These are phyloP conservation scores for Ilyonectria sp. DNA, from an alignment of 2,329 filamentous ascomycete genomes.

Conservation along the genomic window DNA sequence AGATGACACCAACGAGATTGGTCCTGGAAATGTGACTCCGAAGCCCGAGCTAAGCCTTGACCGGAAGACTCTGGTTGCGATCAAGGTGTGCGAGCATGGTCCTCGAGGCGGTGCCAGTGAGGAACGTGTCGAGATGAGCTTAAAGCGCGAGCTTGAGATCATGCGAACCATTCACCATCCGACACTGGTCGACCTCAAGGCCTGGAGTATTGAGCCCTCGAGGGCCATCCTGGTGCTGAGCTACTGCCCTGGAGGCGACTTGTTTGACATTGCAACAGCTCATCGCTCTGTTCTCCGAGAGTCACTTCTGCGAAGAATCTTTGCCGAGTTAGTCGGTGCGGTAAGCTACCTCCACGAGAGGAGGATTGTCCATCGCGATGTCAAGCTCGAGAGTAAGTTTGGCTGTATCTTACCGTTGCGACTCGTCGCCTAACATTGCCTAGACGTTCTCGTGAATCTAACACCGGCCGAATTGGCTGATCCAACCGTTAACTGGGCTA, in stretches of 20 bases:
- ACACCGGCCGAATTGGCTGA: conserved; percentile 77
- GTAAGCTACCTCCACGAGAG: conserved; percentile 88
- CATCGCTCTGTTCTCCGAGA: conserved; percentile 79
- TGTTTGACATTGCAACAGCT: conserved; percentile 91
- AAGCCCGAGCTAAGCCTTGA: conserved; percentile 57
- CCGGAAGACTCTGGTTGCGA: conserved; percentile 88
- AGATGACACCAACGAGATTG: conserved; percentile 58
- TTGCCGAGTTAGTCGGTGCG: conserved; percentile 89
- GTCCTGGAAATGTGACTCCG: conserved; percentile 51
- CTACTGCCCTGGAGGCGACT: conserved; percentile 93
- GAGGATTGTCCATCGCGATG: conserved; percentile 94
- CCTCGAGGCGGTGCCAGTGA: conserved; percentile 94
- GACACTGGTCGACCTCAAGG: conserved; percentile 90
- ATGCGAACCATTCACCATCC: conserved; percentile 91
- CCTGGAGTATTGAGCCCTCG: conserved; percentile 87
- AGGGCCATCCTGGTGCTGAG: conserved; percentile 89
- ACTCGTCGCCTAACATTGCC: conserved; percentile 20
- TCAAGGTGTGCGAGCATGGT: conserved; percentile 96
- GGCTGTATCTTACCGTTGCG: not conserved
- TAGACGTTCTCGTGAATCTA: conserved; percentile 93
- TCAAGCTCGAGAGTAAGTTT: conserved; percentile 91
- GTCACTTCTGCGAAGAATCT: conserved; percentile 84
- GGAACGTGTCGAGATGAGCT: conserved; percentile 90
- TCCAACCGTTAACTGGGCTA: conserved; percentile 76
- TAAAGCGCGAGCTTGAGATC: conserved; percentile 96